A percentile compares a stretch with the other conserved stretches of the same genome.
Evolutionary conservation across 768 basidiomycete species (phyloP).

Genomic region (Crassisporium funariophilum): DNA sequence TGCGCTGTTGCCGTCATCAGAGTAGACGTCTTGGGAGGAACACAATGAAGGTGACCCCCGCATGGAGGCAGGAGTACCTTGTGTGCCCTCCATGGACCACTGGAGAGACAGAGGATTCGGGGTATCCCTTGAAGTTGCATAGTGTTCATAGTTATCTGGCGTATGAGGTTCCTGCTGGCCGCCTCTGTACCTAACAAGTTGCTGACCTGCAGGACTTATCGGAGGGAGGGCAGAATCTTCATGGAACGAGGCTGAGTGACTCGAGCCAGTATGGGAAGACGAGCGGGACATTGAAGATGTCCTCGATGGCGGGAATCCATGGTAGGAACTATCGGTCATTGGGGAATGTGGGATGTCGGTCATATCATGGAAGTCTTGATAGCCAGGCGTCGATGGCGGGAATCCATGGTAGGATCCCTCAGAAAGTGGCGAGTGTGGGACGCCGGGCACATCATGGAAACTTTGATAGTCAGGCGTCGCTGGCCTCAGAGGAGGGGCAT

Average conservation of each 20-base stretch:
- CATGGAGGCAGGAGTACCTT: conserved; percentile 7
- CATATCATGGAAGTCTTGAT: background rate
- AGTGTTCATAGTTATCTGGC: conserved; percentile 3
- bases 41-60: conserved; percentile 5
- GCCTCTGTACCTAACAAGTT: conserved; percentile 18
- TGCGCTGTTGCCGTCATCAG: background rate
- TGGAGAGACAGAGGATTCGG: conserved; percentile 3
- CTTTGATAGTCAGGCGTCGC: conserved; percentile 4
- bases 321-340: background rate
- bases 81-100: conserved; percentile 16
- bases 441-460: background rate
- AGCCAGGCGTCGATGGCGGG: background rate
- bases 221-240: conserved; percentile 1
- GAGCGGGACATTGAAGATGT: background rate
- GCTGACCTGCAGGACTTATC: conserved; percentile 11
- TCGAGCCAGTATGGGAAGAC: background rate
- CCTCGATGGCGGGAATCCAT: background rate
- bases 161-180: conserved; percentile 7
- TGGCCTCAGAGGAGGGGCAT: conserved; percentile 9
- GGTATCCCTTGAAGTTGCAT: background rate
- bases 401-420: background rate
- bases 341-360: background rate
- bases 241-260: too few relatives aligned
- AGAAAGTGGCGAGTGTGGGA: background rate
- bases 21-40: conserved; percentile 6